A percentile compares a stretch with the other conserved stretches of the same genome.
Evolutionary conservation across 495 filamentous ascomycete genomes (phyloP).

Genomic region (Xylaria nigripes): DNA sequence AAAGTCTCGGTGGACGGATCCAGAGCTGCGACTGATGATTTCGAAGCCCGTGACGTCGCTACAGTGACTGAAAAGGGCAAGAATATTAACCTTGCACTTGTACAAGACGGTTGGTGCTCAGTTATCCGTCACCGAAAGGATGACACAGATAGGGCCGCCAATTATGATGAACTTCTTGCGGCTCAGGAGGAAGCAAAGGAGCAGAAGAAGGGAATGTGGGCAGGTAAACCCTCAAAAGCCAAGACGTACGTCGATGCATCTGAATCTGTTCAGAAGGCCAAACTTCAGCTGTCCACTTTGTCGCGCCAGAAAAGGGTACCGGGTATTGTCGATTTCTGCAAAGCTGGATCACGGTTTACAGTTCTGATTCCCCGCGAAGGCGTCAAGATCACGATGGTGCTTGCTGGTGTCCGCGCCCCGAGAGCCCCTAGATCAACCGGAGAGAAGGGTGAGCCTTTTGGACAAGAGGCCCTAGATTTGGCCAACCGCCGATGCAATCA

Average conservation of each 20-base stretch:
- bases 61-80: constrained; percentile 76
- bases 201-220: constrained; percentile 86
- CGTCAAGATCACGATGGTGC: constrained; percentile 88
- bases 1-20: constrained; percentile 81
- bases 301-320: constrained; percentile 88
- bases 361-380: constrained; percentile 87
- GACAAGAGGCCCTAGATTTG: constrained; percentile 87
- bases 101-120: constrained; percentile 85
- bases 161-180: constrained; percentile 85
- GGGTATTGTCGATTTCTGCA: constrained; percentile 93
- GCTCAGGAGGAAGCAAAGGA: constrained; percentile 84
- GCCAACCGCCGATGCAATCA: constrained; percentile 83
- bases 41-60: constrained; percentile 88
- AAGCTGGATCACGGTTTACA: constrained; percentile 89
- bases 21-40: constrained; percentile 81
- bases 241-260: constrained; percentile 83
- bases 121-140: constrained; percentile 91
- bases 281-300: constrained; percentile 78
- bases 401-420: constrained; percentile 90
- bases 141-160: constrained; percentile 82
- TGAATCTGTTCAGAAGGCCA: constrained; percentile 88
- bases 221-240: constrained; percentile 67
- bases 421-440: constrained; percentile 65
- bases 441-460: constrained; percentile 87
- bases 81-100: constrained; percentile 75